These are phyloP conservation scores for Cercospora citrullina DNA, from an alignment of 2,329 filamentous ascomycete genomes.

Conservation along the genomic window DNA sequence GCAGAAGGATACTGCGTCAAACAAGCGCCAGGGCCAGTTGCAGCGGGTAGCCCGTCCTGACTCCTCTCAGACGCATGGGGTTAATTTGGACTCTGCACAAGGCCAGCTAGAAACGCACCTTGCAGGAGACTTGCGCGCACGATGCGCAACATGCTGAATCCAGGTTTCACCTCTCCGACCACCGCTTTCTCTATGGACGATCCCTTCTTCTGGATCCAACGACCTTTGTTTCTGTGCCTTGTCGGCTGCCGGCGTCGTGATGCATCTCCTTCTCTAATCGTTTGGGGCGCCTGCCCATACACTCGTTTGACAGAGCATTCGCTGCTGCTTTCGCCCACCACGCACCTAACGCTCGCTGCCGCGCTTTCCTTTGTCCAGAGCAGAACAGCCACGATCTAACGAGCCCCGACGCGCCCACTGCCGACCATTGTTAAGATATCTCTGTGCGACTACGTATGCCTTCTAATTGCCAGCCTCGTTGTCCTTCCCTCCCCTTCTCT, in stretches of 20 bases:
- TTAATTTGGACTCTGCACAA: slow-evolving; percentile 21
- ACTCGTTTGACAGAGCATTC: slow-evolving; percentile 32
- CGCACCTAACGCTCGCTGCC: background rate
- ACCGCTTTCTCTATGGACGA: slow-evolving; percentile 27
- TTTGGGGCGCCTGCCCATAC: slow-evolving; percentile 36
- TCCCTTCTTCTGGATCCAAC: slow-evolving; percentile 24
- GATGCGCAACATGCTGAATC: slow-evolving; percentile 21
- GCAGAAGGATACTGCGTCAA: background rate
- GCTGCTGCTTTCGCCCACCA: slow-evolving; percentile 25
- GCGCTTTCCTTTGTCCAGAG: slow-evolving; percentile 32
- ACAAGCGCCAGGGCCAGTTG: slow-evolving; percentile 8
- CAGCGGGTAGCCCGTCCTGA: slow-evolving; percentile 7
- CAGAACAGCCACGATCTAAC: slow-evolving; percentile 29
- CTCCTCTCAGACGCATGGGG: slow-evolving; percentile 12
- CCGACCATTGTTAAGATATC: slow-evolving; percentile 27
- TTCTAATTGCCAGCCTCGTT: slow-evolving; percentile 33
- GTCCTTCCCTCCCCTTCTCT: slow-evolving; percentile 36
- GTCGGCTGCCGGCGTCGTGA: slow-evolving; percentile 29
- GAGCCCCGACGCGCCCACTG: slow-evolving; percentile 32
- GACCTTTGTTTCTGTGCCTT: slow-evolving; percentile 26
- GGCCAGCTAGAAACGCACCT: slow-evolving; percentile 20
- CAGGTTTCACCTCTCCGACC: slow-evolving; percentile 31
- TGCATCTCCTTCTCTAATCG: slow-evolving; percentile 32
- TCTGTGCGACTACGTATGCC: slow-evolving; percentile 34
- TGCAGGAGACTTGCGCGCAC: slow-evolving; percentile 24